A percentile compares a stretch with the other conserved stretches of the same genome.
phyloP scores from a whole-genome alignment of 164 flowering plant genomes.

The Tetracentron sinense region DNA sequence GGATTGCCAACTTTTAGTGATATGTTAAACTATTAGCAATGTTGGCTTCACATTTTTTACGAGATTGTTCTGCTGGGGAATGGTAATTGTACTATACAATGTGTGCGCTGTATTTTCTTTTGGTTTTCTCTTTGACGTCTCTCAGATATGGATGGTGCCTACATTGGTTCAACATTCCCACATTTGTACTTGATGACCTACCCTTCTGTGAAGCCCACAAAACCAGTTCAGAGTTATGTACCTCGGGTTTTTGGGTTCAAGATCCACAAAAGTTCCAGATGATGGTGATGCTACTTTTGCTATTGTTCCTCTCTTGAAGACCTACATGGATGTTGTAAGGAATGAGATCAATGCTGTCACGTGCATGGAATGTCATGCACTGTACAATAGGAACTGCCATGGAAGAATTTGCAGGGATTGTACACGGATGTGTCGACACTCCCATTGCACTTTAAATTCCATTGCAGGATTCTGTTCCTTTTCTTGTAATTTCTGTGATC shows the following conservation, averaged over 20 bases:
- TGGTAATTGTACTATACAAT: too few species aligned
- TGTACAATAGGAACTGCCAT: conserved; percentile 6
- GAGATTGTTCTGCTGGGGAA: too few species aligned
- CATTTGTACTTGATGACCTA: conserved; percentile 29
- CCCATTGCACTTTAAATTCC: background rate
- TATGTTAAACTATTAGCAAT: too few species aligned
- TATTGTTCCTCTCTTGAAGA: background rate
- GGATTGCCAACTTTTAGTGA: too few species aligned
- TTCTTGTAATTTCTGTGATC: too few species aligned
- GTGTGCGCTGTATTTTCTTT: too few species aligned
- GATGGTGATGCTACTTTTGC: background rate
- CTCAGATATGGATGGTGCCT: conserved; percentile 29
- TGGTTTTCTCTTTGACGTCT: conserved; percentile 16
- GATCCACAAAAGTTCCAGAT: conserved; percentile 22
- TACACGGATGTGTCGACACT: background rate
- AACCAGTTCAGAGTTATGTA: conserved; percentile 23
- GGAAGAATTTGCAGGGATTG: background rate
- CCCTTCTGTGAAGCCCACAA: conserved; percentile 23
- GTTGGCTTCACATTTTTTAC: too few species aligned
- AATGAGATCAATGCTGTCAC: background rate
- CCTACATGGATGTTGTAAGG: background rate
- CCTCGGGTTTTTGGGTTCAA: conserved; percentile 29
- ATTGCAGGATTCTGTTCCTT: conserved; percentile 6
- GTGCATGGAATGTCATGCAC: background rate
- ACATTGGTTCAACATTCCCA: conserved; percentile 26